phyloP scores from a whole-genome alignment of 352 stramenopile species.

The Phytophthora melonis region DNA sequence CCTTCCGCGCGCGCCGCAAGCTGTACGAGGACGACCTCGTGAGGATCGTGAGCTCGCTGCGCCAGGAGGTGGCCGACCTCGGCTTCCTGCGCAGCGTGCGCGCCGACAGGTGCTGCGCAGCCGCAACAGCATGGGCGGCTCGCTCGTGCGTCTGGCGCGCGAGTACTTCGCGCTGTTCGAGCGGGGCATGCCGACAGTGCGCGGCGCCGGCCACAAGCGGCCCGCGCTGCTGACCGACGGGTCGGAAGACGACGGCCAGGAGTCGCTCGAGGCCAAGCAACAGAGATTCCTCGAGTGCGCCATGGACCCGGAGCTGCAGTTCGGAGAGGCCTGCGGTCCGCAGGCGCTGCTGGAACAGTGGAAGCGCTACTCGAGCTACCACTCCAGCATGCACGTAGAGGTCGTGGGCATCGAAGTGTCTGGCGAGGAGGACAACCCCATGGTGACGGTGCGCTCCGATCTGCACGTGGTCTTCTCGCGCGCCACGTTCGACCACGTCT shows the following conservation, averaged over 20 bases:
- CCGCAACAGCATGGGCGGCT: conserved; percentile 46
- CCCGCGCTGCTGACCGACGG: conserved; percentile 18
- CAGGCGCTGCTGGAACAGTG: conserved; percentile 52
- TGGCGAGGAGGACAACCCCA: conserved; percentile 48
- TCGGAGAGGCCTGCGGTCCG: conserved; percentile 32
- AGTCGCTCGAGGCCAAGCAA: conserved; percentile 36
- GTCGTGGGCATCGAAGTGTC: conserved; percentile 55
- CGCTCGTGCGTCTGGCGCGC: conserved; percentile 48
- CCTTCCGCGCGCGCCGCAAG: conserved; percentile 65
- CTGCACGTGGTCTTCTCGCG: conserved; percentile 62
- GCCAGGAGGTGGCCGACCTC: conserved; percentile 58
- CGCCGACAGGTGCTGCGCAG: conserved; percentile 45
- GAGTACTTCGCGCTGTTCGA: conserved; percentile 69
- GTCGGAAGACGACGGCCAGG: background rate
- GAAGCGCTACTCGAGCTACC: conserved; percentile 54
- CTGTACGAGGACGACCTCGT: conserved; percentile 54
- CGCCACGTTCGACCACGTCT: conserved; percentile 63
- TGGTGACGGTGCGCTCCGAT: conserved; percentile 54
- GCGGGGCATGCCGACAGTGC: conserved; percentile 43
- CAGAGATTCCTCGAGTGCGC: conserved; percentile 41
- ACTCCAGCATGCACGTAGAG: conserved; percentile 39
- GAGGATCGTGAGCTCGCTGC: conserved; percentile 47
- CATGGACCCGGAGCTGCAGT: conserved; percentile 55
- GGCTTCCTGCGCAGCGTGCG: conserved; percentile 51
- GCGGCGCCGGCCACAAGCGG: conserved; percentile 45